These are phyloP conservation scores for Suillus paluster DNA, from an alignment of 768 basidiomycete species.

Conservation along the genomic window DNA sequence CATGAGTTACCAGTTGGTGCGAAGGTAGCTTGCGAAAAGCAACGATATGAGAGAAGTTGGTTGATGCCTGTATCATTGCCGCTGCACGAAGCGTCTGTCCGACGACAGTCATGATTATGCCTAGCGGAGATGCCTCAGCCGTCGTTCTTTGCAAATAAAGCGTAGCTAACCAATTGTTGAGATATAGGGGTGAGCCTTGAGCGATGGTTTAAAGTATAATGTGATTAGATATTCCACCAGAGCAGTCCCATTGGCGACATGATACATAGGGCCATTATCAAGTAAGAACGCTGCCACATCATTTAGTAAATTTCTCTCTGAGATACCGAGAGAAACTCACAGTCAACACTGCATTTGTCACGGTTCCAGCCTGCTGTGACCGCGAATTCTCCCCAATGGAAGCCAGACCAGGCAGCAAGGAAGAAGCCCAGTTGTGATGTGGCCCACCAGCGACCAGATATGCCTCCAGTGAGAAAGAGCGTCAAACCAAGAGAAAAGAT, in stretches of 20 bases:
- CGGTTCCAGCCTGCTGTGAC: constrained; percentile 96
- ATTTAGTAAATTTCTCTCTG: not conserved
- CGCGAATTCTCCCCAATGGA: constrained; percentile 94
- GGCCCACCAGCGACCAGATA: constrained; percentile 57
- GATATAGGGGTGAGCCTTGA: constrained; percentile 63
- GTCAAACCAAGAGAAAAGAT: constrained; percentile 62
- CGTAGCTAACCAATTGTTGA: constrained; percentile 57
- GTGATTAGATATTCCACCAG: constrained; percentile 79
- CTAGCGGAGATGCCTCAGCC: constrained; percentile 42
- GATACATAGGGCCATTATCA: constrained; percentile 87
- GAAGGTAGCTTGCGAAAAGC: constrained; percentile 71
- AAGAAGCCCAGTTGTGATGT: constrained; percentile 85
- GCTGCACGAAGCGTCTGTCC: constrained; percentile 83
- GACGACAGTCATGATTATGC: constrained; percentile 60
- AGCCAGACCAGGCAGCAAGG: constrained; percentile 78
- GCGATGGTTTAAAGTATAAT: constrained; percentile 65
- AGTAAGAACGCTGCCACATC: constrained; percentile 79
- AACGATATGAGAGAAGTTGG: constrained; percentile 91
- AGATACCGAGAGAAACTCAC: constrained; percentile 53
- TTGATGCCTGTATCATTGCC: constrained; percentile 97
- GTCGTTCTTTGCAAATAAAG: not conserved
- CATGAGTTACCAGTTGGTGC: constrained; percentile 85
- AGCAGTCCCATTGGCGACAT: constrained; percentile 79
- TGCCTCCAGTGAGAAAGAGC: constrained; percentile 53
- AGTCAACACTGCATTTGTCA: constrained; percentile 90